phyloP scores from a whole-genome alignment of 2,329 filamentous ascomycete species.

The Leptographium lundbergii region DNA sequence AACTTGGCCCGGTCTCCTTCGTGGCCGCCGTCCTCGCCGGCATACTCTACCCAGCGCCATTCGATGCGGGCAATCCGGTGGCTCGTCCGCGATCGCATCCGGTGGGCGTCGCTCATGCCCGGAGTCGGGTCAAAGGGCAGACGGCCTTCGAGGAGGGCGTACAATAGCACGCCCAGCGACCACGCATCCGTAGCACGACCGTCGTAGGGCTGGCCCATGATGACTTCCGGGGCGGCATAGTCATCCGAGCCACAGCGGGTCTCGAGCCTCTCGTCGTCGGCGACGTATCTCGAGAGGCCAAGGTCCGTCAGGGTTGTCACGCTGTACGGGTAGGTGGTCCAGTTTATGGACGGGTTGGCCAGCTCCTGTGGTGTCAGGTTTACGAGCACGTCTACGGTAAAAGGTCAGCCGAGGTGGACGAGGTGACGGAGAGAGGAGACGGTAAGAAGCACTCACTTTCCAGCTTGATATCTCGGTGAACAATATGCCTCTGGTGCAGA shows the following conservation, averaged over 20 bases:
- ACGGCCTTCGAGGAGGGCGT: slow-evolving; percentile 84
- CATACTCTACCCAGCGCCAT: slow-evolving; percentile 87
- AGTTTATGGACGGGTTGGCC: slow-evolving; percentile 49
- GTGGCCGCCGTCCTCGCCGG: slow-evolving; percentile 75
- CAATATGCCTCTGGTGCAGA: slow-evolving; percentile 73
- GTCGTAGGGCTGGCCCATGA: slow-evolving; percentile 91
- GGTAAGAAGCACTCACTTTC: slow-evolving; percentile 51
- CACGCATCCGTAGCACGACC: slow-evolving; percentile 86
- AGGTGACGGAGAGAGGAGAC: slow-evolving; percentile 5
- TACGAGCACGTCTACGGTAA: slow-evolving; percentile 70
- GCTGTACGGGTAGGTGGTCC: slow-evolving; percentile 64
- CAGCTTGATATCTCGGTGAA: slow-evolving; percentile 94
- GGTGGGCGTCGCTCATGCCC: slow-evolving; percentile 60
- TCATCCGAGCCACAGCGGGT: slow-evolving; percentile 94
- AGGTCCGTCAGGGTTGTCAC: slow-evolving; percentile 85
- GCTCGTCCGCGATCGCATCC: slow-evolving; percentile 68
- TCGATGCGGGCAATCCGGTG: slow-evolving; percentile 94
- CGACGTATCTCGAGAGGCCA: slow-evolving; percentile 74
- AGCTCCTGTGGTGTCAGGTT: slow-evolving; percentile 64
- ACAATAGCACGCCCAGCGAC: slow-evolving; percentile 87
- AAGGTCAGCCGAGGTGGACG: not conserved
- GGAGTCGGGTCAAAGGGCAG: slow-evolving; percentile 87
- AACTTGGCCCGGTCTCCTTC: slow-evolving; percentile 49
- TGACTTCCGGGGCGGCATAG: slow-evolving; percentile 91
- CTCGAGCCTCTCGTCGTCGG: slow-evolving; percentile 76